Percentiles rank a stretch among this genome's conserved stretches.
phyloP scores from a whole-genome alignment of 768 basidiomycete species.

The Rhizopogon vesiculosus region DNA sequence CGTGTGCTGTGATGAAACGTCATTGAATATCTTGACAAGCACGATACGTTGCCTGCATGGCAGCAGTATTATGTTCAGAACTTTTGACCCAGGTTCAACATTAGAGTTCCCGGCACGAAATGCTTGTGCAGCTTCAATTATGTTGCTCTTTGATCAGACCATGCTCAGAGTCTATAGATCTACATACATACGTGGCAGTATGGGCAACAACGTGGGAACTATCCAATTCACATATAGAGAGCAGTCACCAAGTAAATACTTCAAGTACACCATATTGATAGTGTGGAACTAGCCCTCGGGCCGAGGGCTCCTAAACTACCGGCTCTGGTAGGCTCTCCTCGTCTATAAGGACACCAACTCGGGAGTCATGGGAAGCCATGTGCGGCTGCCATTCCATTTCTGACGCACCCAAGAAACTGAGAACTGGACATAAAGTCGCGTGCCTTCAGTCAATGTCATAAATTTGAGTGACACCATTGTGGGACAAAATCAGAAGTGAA shows the following conservation, averaged over 20 bases:
- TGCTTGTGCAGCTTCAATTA: too few species aligned
- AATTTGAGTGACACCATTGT: background rate
- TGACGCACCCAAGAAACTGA: background rate
- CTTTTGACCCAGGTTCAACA: too few species aligned
- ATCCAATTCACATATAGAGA: too few species aligned
- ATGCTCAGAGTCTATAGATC: too few species aligned
- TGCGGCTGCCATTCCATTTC: background rate
- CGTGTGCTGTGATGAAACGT: background rate
- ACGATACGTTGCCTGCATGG: background rate
- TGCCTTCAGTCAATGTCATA: background rate
- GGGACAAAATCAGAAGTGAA: background rate
- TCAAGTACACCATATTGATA: background rate
- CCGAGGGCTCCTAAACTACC: background rate
- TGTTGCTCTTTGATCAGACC: too few species aligned
- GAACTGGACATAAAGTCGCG: background rate
- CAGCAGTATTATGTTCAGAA: too few species aligned
- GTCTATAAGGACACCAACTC: background rate
- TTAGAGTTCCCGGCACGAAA: too few species aligned
- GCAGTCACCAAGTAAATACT: too few species aligned
- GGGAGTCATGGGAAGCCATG: background rate
- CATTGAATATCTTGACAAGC: background rate
- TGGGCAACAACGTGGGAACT: too few species aligned
- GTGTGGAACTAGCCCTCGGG: background rate
- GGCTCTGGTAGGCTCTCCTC: background rate
- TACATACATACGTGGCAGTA: too few species aligned